Evolutionary conservation across 148 eudicot genomes (phyloP).

Genomic region (Fagopyrum esculentum): DNA sequence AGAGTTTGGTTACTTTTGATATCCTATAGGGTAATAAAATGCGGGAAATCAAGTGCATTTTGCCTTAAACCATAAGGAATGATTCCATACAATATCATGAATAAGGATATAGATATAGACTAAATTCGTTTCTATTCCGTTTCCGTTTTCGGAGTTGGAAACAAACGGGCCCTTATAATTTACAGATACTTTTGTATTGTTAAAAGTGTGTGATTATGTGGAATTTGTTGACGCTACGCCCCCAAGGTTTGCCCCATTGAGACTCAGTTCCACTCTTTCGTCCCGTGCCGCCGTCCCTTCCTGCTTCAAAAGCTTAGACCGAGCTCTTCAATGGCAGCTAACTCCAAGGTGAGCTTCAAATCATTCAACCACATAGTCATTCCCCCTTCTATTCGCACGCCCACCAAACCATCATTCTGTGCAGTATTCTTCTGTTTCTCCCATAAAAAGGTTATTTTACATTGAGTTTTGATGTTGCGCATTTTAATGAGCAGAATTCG

Average conservation of each 20-base stretch:
- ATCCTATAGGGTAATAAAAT: no score
- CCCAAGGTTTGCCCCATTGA: neutral
- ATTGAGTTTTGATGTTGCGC: neutral
- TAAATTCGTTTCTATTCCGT: no score
- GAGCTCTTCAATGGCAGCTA: conserved; percentile 30
- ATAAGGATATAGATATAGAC: no score
- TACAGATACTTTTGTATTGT: no score
- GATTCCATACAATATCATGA: no score
- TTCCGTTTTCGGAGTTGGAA: no score
- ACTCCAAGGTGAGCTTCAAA: conserved; percentile 24
- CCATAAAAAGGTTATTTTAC: neutral
- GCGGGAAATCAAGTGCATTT: no score
- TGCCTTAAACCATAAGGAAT: no score
- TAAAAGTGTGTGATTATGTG: neutral
- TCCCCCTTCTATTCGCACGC: neutral
- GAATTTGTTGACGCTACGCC: neutral
- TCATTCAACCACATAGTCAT: neutral
- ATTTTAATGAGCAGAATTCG: conserved; percentile 2
- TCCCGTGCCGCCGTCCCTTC: conserved; percentile 9
- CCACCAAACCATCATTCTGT: neutral
- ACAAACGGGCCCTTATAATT: no score
- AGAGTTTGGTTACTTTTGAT: no score
- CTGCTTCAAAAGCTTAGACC: neutral
- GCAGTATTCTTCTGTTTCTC: neutral
- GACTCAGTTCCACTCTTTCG: neutral